A percentile compares a stretch with the other conserved stretches of the same genome.
Conservation (phyloP, 306 rosid species). For the Hippophae rhamnoides region DNA sequence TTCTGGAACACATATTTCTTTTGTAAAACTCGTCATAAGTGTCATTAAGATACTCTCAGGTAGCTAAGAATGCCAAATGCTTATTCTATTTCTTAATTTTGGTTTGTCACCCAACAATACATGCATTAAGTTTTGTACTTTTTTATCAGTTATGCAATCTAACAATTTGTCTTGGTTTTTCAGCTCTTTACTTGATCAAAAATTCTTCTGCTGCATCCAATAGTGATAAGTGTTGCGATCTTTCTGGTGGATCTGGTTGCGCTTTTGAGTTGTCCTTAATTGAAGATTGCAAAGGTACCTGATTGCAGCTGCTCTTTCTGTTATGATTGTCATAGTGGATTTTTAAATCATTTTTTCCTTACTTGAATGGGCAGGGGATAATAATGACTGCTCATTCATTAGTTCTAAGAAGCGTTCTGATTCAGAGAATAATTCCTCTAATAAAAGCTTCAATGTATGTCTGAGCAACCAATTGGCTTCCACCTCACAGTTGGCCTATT, state of each 20-base stretch:
- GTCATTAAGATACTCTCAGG: constrained; percentile 85
- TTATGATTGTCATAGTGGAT: not conserved
- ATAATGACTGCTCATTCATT: constrained; percentile 19
- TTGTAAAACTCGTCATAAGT: constrained; percentile 54
- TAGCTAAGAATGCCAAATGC: constrained; percentile 22
- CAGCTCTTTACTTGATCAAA: constrained; percentile 35
- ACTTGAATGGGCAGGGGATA: constrained; percentile 31
- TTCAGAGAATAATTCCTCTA: constrained; percentile 26
- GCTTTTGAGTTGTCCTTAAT: constrained; percentile 15
- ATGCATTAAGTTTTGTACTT: not conserved
- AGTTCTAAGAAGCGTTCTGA: constrained; percentile 29
- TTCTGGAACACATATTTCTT: constrained; percentile 33
- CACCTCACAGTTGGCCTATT: constrained; percentile 27
- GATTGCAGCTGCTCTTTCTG: not conserved
- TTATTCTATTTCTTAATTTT: constrained; percentile 13
- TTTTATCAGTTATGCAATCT: constrained; percentile 14
- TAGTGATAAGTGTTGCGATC: constrained; percentile 16
- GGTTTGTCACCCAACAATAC: constrained; percentile 21
- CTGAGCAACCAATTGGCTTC: constrained; percentile 29
- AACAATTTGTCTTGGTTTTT: constrained; percentile 23
- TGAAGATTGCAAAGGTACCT: constrained; percentile 16
- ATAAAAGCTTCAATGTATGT: constrained; percentile 37
- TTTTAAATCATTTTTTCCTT: constrained; percentile 18
- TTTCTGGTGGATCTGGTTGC: constrained; percentile 14
- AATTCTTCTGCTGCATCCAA: constrained; percentile 19